phyloP scores from a whole-genome alignment of 1,284 basidiomycete genomes.

The Pseudomicrostroma phylloplanum region DNA sequence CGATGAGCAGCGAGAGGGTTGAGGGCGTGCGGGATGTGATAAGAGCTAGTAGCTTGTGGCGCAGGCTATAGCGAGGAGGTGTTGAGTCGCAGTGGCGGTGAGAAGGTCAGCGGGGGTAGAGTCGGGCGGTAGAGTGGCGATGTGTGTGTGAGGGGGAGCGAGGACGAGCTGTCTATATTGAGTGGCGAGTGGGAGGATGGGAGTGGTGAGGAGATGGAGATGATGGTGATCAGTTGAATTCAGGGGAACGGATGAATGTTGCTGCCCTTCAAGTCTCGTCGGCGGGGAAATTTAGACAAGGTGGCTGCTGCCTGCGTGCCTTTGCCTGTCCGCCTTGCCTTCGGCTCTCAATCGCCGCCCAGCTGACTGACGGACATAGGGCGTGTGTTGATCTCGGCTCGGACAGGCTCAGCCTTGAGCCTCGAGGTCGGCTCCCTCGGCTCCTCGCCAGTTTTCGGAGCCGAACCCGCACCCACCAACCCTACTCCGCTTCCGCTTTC shows the following conservation, averaged over 20 bases:
- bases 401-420: not conserved
- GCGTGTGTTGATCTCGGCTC: slow-evolving; percentile 4
- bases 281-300: not conserved
- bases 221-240: no score
- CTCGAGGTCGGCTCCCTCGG: not conserved
- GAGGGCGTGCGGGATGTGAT: not conserved
- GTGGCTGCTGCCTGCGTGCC: not conserved
- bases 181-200: not conserved
- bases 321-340: not conserved
- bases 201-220: not conserved
- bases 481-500: no score
- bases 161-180: not conserved
- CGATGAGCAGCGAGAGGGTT: not conserved
- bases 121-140: not conserved
- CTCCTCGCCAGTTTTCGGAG: not conserved
- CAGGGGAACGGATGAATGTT: not conserved
- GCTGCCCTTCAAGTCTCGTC: not conserved
- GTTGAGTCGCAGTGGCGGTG: not conserved
- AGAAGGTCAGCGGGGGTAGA: not conserved
- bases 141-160: not conserved
- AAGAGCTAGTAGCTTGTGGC: not conserved
- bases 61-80: not conserved
- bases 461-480: not conserved
- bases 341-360: not conserved
- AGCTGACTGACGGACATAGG: no score